phyloP scores from a whole-genome alignment of 345 rosid species.

The Pugionium dolabratum region DNA sequence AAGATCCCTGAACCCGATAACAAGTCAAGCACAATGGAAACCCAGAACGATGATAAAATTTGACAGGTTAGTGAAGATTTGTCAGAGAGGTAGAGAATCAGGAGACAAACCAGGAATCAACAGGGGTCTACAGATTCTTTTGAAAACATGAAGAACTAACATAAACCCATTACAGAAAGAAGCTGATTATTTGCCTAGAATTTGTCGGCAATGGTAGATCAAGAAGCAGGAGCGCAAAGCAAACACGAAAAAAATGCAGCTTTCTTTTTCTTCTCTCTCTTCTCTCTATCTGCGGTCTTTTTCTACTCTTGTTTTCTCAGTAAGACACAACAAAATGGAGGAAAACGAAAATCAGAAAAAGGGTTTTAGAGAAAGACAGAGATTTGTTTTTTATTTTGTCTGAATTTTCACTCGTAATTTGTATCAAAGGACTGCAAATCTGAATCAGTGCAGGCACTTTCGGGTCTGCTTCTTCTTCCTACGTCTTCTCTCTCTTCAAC shows the following conservation, averaged over 20 bases:
- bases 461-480: slow-evolving; percentile 44
- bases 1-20: slow-evolving; percentile 30
- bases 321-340: slow-evolving; percentile 24
- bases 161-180: slow-evolving; percentile 38
- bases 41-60: slow-evolving; percentile 16
- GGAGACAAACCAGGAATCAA: slow-evolving; percentile 39
- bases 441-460: slow-evolving; percentile 52
- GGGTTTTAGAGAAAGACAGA: slow-evolving; percentile 46
- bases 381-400: slow-evolving; percentile 25
- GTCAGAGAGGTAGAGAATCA: slow-evolving; percentile 39
- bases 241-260: slow-evolving; percentile 29
- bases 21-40: slow-evolving; percentile 38
- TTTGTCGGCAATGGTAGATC: slow-evolving; percentile 51
- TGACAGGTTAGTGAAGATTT: slow-evolving; percentile 32
- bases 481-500: slow-evolving; percentile 34
- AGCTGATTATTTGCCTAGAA: slow-evolving; percentile 27
- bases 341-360: slow-evolving; percentile 25
- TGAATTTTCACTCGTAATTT: slow-evolving; percentile 20
- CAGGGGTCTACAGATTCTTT: slow-evolving; percentile 20
- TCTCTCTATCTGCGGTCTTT: slow-evolving; percentile 31
- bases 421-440: slow-evolving; percentile 38
- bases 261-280: slow-evolving; percentile 24
- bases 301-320: slow-evolving; percentile 37
- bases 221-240: slow-evolving; percentile 33
- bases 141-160: slow-evolving; percentile 21